Evolutionary conservation across 2,329 filamentous ascomycete species (phyloP).

Genomic region (Cadophora malorum): DNA sequence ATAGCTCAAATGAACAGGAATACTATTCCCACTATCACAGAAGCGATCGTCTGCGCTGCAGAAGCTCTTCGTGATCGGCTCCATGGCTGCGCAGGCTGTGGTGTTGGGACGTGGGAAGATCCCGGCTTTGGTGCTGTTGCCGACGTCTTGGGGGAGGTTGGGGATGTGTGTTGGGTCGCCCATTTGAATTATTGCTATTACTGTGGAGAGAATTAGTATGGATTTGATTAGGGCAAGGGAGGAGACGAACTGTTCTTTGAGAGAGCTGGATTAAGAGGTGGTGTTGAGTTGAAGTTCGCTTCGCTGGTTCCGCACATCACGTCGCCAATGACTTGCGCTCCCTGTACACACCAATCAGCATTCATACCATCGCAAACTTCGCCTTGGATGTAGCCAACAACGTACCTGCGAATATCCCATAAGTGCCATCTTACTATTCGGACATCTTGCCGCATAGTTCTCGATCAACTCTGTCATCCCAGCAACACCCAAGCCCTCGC

Average conservation of each 20-base stretch:
- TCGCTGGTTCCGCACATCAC: slow-evolving; percentile 41
- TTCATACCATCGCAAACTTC: not conserved
- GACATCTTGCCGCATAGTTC: slow-evolving; percentile 44
- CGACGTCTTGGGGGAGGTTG: slow-evolving; percentile 42
- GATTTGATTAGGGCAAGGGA: not conserved
- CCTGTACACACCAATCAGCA: slow-evolving; percentile 33
- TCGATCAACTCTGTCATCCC: slow-evolving; percentile 44
- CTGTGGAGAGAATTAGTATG: slow-evolving; percentile 19
- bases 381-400: no score
- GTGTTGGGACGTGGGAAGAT: slow-evolving; percentile 35
- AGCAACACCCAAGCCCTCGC: slow-evolving; percentile 44
- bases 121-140: slow-evolving; percentile 42
- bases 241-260: slow-evolving; percentile 28
- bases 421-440: slow-evolving; percentile 44
- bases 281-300: slow-evolving; percentile 36
- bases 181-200: slow-evolving; percentile 47
- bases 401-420: slow-evolving; percentile 47
- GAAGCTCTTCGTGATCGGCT: slow-evolving; percentile 28
- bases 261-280: slow-evolving; percentile 27
- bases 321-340: slow-evolving; percentile 41
- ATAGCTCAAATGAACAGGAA: slow-evolving; percentile 28
- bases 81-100: slow-evolving; percentile 19
- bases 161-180: slow-evolving; percentile 47
- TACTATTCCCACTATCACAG: slow-evolving; percentile 31
- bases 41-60: slow-evolving; percentile 33